Conservation (phyloP, 306 rosid genomes). For the Abrus precatorius region DNA sequence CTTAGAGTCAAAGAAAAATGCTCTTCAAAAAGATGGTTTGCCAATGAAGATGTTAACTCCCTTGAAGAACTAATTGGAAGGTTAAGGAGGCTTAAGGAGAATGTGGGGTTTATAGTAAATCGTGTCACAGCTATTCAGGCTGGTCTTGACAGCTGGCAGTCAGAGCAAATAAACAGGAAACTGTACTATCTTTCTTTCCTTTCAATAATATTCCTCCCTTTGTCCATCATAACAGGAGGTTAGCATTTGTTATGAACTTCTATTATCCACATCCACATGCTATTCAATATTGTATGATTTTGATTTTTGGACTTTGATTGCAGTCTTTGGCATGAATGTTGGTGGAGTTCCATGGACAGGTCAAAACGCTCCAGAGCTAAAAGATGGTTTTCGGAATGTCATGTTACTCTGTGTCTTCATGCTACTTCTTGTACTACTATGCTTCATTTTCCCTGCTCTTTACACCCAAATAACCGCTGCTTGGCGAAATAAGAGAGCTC, state of each 20-base stretch:
- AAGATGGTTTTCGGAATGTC: conserved; percentile 87
- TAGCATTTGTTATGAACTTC: conserved; percentile 35
- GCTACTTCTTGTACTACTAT: conserved; percentile 74
- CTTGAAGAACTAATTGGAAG: conserved; percentile 92
- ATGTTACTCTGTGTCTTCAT: conserved; percentile 69
- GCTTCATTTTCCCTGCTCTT: conserved; percentile 84
- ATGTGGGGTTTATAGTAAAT: conserved; percentile 92
- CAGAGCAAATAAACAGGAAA: conserved; percentile 92
- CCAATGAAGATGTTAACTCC: conserved; percentile 68
- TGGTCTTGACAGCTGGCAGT: conserved; percentile 95
- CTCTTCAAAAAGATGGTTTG: conserved; percentile 84
- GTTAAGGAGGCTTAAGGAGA: conserved; percentile 86
- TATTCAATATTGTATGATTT: conserved; percentile 6
- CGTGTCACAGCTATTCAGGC: conserved; percentile 94
- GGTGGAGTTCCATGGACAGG: conserved; percentile 99
- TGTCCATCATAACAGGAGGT: conserved; percentile 95
- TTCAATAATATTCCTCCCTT: conserved; percentile 89
- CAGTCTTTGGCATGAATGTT: conserved; percentile 99
- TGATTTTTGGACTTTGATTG: conserved; percentile 35
- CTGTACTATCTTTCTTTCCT: conserved; percentile 92
- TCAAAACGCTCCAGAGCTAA: conserved; percentile 61
- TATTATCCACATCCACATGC: conserved; percentile 11
- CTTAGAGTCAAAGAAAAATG: conserved; percentile 94
- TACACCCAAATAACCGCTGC: conserved; percentile 60
- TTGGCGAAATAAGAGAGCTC: conserved; percentile 60